Conservation (phyloP, 1,284 basidiomycete genomes). For the Grifola frondosa region DNA sequence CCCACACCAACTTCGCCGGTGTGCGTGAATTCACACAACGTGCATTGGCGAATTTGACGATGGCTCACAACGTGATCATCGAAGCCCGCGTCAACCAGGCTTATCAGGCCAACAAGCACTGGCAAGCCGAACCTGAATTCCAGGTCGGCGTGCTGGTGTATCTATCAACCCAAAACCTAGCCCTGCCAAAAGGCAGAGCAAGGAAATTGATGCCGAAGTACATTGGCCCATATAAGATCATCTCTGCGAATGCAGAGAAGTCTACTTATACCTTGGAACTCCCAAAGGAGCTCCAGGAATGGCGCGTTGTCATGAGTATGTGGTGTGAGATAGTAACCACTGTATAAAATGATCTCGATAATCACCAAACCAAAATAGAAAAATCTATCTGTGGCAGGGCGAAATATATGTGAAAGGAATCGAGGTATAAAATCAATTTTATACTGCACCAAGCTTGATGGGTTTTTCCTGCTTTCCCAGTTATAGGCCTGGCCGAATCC, state of each 20-base stretch:
- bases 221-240: conserved; percentile 25
- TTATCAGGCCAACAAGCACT: conserved; percentile 17
- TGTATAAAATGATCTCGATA: no score
- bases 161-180: conserved; percentile 32
- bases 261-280: conserved; percentile 30
- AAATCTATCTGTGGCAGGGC: no score
- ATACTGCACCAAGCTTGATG: no score
- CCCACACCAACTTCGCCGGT: conserved; percentile 15
- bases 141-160: conserved; percentile 32
- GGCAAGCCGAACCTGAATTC: conserved; percentile 2
- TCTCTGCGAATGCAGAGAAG: conserved; percentile 7
- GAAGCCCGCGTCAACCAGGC: conserved; percentile 15
- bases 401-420: no score
- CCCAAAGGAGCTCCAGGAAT: conserved; percentile 19
- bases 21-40: conserved; percentile 17
- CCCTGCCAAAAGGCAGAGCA: conserved; percentile 18
- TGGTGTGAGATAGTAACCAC: no score
- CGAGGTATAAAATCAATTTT: no score
- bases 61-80: conserved; percentile 28
- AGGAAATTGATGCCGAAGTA: conserved; percentile 30
- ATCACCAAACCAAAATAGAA: no score
- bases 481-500: no score
- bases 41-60: conserved; percentile 6
- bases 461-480: no score
- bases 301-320: no score